Percentiles rank a stretch among this genome's conserved stretches.
Evolutionary conservation across 2,329 filamentous ascomycete species (phyloP).

Genomic region (Saccharata proteae): DNA sequence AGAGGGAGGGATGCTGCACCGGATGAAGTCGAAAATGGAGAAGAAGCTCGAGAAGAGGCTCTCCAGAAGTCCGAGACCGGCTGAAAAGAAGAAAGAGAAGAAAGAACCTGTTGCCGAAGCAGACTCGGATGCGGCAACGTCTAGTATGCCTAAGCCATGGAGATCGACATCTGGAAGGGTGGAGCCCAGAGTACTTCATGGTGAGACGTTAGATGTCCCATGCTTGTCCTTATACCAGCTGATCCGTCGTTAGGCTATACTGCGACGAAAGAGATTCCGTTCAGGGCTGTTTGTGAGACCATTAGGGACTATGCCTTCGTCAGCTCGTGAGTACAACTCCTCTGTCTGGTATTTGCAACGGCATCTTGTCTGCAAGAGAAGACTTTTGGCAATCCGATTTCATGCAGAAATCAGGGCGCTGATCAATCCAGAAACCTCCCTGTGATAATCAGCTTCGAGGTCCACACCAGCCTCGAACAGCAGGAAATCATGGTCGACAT

Average conservation of each 20-base stretch:
- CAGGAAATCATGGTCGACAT: slow-evolving; percentile 89
- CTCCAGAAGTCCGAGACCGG: slow-evolving; percentile 22
- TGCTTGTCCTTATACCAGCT: too few species aligned
- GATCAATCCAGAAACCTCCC: slow-evolving; percentile 46
- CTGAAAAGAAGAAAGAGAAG: slow-evolving; percentile 14
- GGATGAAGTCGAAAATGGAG: slow-evolving; percentile 10
- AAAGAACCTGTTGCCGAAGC: slow-evolving; percentile 12
- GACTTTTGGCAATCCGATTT: background rate
- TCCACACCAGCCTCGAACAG: slow-evolving; percentile 71
- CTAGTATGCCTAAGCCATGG: slow-evolving; percentile 19
- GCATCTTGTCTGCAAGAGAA: background rate
- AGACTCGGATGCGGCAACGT: slow-evolving; percentile 1
- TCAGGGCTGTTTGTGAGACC: slow-evolving; percentile 73
- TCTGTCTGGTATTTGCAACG: background rate
- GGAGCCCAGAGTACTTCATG: slow-evolving; percentile 76
- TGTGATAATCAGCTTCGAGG: slow-evolving; percentile 83
- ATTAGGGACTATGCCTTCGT: slow-evolving; percentile 70
- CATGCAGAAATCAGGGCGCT: slow-evolving; percentile 1
- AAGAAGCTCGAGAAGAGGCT: slow-evolving; percentile 22
- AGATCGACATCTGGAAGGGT: slow-evolving; percentile 20
- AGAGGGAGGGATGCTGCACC: slow-evolving; percentile 12
- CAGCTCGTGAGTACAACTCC: slow-evolving; percentile 29
- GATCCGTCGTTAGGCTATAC: slow-evolving; percentile 50
- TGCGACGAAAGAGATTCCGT: slow-evolving; percentile 72
- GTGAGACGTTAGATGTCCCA: too few species aligned